Evolutionary conservation across 106 monocot species (phyloP).

Genomic region (Dendrobium officinale): DNA sequence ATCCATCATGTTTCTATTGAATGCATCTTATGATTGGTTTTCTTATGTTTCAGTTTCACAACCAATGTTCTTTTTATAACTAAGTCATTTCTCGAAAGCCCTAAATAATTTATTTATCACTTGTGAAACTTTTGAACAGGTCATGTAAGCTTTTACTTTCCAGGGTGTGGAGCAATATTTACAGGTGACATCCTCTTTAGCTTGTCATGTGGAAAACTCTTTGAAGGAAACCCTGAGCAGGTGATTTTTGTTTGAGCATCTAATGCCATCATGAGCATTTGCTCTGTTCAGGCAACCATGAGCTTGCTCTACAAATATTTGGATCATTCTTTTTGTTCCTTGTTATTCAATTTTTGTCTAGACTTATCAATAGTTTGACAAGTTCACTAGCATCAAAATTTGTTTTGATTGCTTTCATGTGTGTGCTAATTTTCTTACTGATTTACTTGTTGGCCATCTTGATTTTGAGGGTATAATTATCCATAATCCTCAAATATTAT

Average conservation of each 20-base stretch:
- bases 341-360: neutral
- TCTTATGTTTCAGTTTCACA: neutral
- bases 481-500: no score
- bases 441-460: neutral
- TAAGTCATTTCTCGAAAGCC: neutral
- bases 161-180: constrained; percentile 72
- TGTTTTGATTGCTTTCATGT: neutral
- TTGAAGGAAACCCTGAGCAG: constrained; percentile 85
- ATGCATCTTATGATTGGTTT: constrained; percentile 4
- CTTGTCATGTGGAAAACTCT: constrained; percentile 97
- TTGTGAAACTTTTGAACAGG: constrained; percentile 35
- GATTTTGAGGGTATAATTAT: no score
- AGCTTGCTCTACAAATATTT: neutral
- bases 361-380: neutral
- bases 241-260: constrained; percentile 20
- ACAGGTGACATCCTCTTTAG: constrained; percentile 94
- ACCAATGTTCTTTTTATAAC: neutral
- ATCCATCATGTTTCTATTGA: no score
- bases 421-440: neutral
- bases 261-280: neutral
- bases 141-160: constrained; percentile 90
- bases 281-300: neutral
- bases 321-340: no score
- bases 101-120: neutral
- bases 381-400: neutral